Evolutionary conservation across 2,329 filamentous ascomycete genomes (phyloP), one percentile per base, ranked within the genome.

Genomic region (Verticillium dahliae): DNA sequence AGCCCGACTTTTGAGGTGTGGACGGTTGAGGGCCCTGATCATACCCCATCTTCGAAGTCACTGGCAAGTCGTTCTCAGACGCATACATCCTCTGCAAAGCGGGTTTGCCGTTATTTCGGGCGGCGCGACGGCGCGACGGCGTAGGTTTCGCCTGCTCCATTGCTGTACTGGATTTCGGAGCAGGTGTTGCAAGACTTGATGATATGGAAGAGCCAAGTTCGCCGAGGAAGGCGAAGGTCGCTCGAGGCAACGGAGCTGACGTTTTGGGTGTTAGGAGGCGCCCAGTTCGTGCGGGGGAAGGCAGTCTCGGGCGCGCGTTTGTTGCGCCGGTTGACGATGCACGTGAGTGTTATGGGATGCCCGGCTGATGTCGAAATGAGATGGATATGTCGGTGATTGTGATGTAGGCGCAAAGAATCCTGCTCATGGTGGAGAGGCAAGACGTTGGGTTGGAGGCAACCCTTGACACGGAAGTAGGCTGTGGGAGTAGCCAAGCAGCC

Each of bases 21-120:
- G 77, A 68, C 65, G 77, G 69, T 67, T 73, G 66, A 69, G 71
- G 59, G 66, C 68, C 62, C 68, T 74, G 65, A 72, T 74, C 65
- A 65, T 72, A 55, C 70, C 73, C 66, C 75, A 57, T 37, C 7
- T 37, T 72, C 69, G 61, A 73, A 62, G 50, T 56, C 13, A 63
- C 67, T 54, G 66, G 66, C 39, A 67, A 72, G 67, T 86, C 84
- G 67, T 81, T 85, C 70, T 86, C 84, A 3, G 84, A 86, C 31
- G 81, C 83, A 67, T 86, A 85, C n/a, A 78, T 79, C 71, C 82
- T 85, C 63, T 80, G 80, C 11, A 73, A 74, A 15, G 78, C 69
- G 18, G 71, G 68, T 59, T 71, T 73, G 52, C 73, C 66, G 65
- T 68, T 70, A 66, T 78, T 71, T 65, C 73, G 71, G 62, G 59